These are phyloP conservation scores for Bisporella sp. DNA, from an alignment of 2,329 filamentous ascomycete species.

Conservation along the genomic window DNA sequence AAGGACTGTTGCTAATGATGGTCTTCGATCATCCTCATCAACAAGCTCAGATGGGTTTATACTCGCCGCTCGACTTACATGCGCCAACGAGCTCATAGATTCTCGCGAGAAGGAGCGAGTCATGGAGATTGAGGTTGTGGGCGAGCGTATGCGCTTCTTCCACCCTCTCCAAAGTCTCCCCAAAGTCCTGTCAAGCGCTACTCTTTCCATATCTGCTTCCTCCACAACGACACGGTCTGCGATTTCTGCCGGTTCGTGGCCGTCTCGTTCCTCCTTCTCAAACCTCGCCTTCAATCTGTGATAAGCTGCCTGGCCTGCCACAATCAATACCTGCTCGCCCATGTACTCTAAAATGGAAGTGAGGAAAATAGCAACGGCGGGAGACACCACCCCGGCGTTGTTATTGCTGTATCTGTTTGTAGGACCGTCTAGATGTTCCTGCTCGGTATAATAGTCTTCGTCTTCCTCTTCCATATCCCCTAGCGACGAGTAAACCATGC, in stretches of 20 bases:
- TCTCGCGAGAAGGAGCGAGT: constrained; percentile 42
- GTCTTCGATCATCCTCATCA: constrained; percentile 11
- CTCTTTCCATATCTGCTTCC: constrained; percentile 85
- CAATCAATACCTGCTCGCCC: constrained; percentile 82
- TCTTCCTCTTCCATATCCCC: constrained; percentile 98
- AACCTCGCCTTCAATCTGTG: constrained; percentile 54
- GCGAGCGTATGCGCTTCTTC: constrained; percentile 74
- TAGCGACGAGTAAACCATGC: constrained; percentile 96
- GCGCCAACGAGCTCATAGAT: constrained; percentile 29
- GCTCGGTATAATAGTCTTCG: constrained; percentile 80
- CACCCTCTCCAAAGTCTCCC: constrained; percentile 90
- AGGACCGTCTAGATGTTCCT: constrained; percentile 61
- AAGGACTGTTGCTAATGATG: constrained; percentile 16
- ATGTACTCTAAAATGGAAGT: constrained; percentile 93
- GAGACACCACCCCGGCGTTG: constrained; percentile 64
- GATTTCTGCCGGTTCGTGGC: constrained; percentile 38
- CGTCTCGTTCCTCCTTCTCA: constrained; percentile 48
- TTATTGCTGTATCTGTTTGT: constrained; percentile 49
- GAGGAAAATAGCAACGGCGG: constrained; percentile 89
- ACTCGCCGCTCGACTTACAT: constrained; percentile 30
- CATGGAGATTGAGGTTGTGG: constrained; percentile 39
- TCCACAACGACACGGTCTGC: constrained; percentile 73
- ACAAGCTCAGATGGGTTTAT: constrained; percentile 30
- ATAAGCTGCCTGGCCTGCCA: constrained; percentile 79
- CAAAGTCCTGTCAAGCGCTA: constrained; percentile 82